A percentile compares a stretch with the other conserved stretches of the same genome.
Evolutionary conservation across 768 basidiomycete genomes (phyloP).

Genomic region (Mycena galopus): DNA sequence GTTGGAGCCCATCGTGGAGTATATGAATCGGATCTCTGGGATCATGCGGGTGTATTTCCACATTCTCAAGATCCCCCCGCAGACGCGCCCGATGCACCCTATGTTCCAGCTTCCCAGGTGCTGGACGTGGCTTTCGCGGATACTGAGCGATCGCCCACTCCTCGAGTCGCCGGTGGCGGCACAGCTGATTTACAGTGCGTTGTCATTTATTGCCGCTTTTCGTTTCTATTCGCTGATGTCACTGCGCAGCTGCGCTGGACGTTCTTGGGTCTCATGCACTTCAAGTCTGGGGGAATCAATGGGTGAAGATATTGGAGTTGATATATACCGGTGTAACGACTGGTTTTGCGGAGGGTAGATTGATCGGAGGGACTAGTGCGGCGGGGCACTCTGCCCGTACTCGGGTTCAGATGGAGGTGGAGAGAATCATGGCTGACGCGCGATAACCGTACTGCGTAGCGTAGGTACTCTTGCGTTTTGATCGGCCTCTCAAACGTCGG

Average conservation of each 20-base stretch:
- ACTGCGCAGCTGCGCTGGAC: slow-evolving; percentile 71
- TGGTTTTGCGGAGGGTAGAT: slow-evolving; percentile 60
- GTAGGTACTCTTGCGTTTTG: background rate
- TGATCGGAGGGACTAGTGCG: slow-evolving; percentile 71
- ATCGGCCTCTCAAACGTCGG: too few relatives aligned
- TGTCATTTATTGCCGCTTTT: slow-evolving; percentile 14
- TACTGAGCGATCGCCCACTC: slow-evolving; percentile 65
- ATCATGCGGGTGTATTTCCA: slow-evolving; percentile 91
- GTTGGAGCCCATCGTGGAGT: slow-evolving; percentile 72
- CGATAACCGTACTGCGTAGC: slow-evolving; percentile 3
- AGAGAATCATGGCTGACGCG: slow-evolving; percentile 63
- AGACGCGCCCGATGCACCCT: slow-evolving; percentile 56
- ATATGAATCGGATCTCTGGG: slow-evolving; percentile 77
- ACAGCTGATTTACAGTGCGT: slow-evolving; percentile 77
- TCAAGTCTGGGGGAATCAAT: slow-evolving; percentile 82
- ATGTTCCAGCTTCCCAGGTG: slow-evolving; percentile 73
- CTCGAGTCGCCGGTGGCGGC: slow-evolving; percentile 72
- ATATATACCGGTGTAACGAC: slow-evolving; percentile 73
- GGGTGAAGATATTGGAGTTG: slow-evolving; percentile 77
- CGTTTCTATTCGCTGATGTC: slow-evolving; percentile 12
- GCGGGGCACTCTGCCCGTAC: slow-evolving; percentile 76
- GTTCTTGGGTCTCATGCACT: slow-evolving; percentile 74
- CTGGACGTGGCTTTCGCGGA: slow-evolving; percentile 81
- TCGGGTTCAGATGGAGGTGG: slow-evolving; percentile 74
- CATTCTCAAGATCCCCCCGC: slow-evolving; percentile 65